Base-by-base conservation (phyloP, 2,329 filamentous ascomycete species). In the Colletotrichum sp. region DNA sequence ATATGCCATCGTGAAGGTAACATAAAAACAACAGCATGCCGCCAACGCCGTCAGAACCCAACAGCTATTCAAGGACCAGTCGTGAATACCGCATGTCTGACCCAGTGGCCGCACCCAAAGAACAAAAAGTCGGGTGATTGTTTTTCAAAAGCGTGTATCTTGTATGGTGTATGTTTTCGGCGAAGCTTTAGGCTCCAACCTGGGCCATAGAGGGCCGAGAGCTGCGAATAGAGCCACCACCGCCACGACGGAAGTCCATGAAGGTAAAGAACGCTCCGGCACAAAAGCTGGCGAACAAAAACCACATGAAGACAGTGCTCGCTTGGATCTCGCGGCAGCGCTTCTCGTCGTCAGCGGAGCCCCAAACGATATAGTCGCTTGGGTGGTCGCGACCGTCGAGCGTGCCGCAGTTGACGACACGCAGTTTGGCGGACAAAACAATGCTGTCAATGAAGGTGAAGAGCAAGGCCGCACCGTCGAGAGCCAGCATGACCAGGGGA, bases 251-350 rank as follows among this genome's bases (percentile, higher is more conserved):
- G 79, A 89, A 87, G 73, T 89, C 88, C 75, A 86, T 85, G 80
- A 92, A 83, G 71, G 89, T 85, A 77, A 94, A 88, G 81, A 91
- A 86, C 60, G 92, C 82, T 55, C 89, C 88, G 5, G 87, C 91
- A 32, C 87, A 85, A 80, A 93, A 94, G 30, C 89, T 87, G 52
- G 86, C 89, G 83, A 93, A 95, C 65, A 95, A 89, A 85, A 96
- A 96, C 93, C 93, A 96, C 85, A 95, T 89, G 86, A 96, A 96
- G 48, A 91, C 93, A 38, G 91, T 91, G 77, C 91, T 90, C 48
- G 94, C 94, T 86, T 96, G 94, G 18, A 95, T 90, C 85, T 95
- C 92, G 77, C 91, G 92, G 86, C 94, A 96, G 78, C 93, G 90
- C 86, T 93, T 92, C 82, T 87, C 83, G 75, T 89, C 87, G 83